Base-by-base conservation (phyloP, 805 yeast species). In the Kuraishia floccosa region DNA sequence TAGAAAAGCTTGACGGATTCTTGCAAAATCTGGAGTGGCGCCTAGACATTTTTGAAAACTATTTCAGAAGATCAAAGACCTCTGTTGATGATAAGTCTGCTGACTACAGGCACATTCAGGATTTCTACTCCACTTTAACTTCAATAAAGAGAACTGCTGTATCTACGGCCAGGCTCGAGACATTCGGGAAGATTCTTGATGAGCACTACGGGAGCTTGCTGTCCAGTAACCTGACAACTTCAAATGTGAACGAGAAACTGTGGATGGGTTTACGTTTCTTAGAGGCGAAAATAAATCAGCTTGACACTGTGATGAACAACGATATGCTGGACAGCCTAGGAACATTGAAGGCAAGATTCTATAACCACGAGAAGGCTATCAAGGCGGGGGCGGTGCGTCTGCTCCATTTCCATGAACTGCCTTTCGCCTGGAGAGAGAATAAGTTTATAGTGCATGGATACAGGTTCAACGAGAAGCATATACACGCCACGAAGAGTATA, bases 401-500 rank as follows among this genome's bases (percentile, higher is more conserved):
- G 34, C 55, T 89, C 25, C 85, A 84, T 41, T 83, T 78, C 51
- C 84, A 82, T 47, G 94, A 89, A 51, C 60, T 89, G 26, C 98
- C 98, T 2, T 72, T 78, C 41, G 84, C 81, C 29, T 89, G 96
- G 94, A 70, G 94, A 46, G 96, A 87, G 54, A 89, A 91, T 56
- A 76, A 85, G 35, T 86, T 69, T 52, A 83, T 91, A 35, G 61
- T 80, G 14, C 60, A 72, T 33, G 97, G 97, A 3, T 91, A 89
- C 57, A 62, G 96, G 37, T 91, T 89, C 55, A 75, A 79, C 38
- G 58, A 70, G 35, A 65, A 69, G 25, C 86, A 79, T 47, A 19
- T 45, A 5, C 65, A 68, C 33, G 79, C 91, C 40, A 31, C 79
- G 19, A 52, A 61, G 36, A 72, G 87, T 29, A 58, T 86, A 12